A percentile compares a stretch with the other conserved stretches of the same genome.
Evolutionary conservation across 352 stramenopile species (phyloP).

Genomic region (Phytophthora pisi): DNA sequence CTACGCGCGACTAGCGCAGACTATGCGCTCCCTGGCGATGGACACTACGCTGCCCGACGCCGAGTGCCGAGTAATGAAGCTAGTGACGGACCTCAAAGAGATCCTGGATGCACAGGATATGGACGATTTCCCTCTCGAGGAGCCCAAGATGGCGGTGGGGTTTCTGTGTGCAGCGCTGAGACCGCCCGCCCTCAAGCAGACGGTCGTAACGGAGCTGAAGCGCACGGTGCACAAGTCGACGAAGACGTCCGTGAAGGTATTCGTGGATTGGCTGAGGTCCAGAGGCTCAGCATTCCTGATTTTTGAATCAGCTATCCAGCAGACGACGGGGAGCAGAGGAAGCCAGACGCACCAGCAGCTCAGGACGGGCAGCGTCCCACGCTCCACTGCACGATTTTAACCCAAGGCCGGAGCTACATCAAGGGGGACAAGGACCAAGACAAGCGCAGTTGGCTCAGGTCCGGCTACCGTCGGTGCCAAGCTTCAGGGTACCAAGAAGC

Average conservation of each 20-base stretch:
- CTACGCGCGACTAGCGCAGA: neutral
- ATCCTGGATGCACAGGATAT: slow-evolving; percentile 19
- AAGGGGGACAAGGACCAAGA: no score
- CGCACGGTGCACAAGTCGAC: neutral
- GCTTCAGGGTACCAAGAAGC: neutral
- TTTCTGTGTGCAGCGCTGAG: slow-evolving; percentile 6
- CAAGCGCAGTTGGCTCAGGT: no score
- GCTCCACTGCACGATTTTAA: no score
- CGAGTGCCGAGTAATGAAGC: slow-evolving; percentile 17
- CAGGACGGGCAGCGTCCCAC: no score
- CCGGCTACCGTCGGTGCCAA: neutral
- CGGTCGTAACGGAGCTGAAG: slow-evolving; percentile 6
- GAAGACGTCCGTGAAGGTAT: slow-evolving; percentile 10
- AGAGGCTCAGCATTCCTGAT: slow-evolving; percentile 1
- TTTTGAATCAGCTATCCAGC: slow-evolving; percentile 5
- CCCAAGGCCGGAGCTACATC: no score
- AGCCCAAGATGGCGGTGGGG: slow-evolving; percentile 8
- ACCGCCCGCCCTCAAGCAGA: neutral
- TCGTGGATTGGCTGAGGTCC: slow-evolving; percentile 6
- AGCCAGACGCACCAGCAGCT: neutral
- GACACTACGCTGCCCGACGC: slow-evolving; percentile 1
- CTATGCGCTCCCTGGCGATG: neutral
- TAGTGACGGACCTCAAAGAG: slow-evolving; percentile 17
- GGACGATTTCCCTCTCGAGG: slow-evolving; percentile 7
- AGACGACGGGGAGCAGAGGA: neutral